phyloP scores from a whole-genome alignment of 169 alveolate genomes.

The Cryptosporidium viatorum region DNA sequence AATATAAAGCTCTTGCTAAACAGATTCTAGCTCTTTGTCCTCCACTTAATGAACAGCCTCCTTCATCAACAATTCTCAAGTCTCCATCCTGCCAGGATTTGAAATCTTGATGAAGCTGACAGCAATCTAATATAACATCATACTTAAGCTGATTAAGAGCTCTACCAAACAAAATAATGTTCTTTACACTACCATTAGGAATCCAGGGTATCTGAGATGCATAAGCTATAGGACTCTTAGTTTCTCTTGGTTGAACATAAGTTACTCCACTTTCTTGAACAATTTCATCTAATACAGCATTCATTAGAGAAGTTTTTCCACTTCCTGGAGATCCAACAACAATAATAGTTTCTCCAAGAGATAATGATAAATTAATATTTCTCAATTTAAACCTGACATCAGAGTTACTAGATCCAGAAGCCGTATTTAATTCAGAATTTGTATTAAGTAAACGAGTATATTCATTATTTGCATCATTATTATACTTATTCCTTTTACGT shows the following conservation, averaged over 20 bases:
- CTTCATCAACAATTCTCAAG: slow-evolving; percentile 85
- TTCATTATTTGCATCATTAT: neutral
- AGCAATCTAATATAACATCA: slow-evolving; percentile 77
- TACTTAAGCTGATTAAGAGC: slow-evolving; percentile 78
- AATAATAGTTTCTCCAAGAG: slow-evolving; percentile 61
- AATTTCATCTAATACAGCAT: slow-evolving; percentile 79
- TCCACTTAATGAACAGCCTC: slow-evolving; percentile 86
- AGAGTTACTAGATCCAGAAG: neutral
- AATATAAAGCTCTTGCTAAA: slow-evolving; percentile 86
- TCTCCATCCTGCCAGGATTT: slow-evolving; percentile 82
- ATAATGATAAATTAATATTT: slow-evolving; percentile 25
- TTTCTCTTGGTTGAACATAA: slow-evolving; percentile 65
- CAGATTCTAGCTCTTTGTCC: slow-evolving; percentile 86
- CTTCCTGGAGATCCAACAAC: slow-evolving; percentile 84
- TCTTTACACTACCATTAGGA: slow-evolving; percentile 83
- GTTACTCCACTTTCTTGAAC: slow-evolving; percentile 68
- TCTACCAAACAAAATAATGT: slow-evolving; percentile 84
- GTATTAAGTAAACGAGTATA: neutral
- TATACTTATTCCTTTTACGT: neutral
- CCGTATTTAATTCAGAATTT: neutral
- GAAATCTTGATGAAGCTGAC: slow-evolving; percentile 81
- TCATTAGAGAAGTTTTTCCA: slow-evolving; percentile 86
- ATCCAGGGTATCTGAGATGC: slow-evolving; percentile 86
- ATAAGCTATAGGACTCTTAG: slow-evolving; percentile 79
- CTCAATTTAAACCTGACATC: slow-evolving; percentile 15